These are phyloP conservation scores for Aspergillus avenaceus DNA, from an alignment of 495 filamentous ascomycete species.

Conservation along the genomic window DNA sequence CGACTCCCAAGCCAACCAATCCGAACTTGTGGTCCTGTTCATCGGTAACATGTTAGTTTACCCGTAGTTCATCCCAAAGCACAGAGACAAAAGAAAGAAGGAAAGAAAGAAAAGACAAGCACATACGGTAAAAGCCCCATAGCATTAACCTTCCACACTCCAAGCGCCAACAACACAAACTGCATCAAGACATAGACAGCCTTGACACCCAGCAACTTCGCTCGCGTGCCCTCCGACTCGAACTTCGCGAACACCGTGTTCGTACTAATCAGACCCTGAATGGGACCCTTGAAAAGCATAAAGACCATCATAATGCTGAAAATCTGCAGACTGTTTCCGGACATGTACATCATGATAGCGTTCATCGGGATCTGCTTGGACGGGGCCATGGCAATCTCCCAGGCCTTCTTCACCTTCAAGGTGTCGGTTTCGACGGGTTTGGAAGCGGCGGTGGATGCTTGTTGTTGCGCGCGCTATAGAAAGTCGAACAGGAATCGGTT, in stretches of 20 bases:
- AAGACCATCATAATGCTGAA: slow-evolving; percentile 99
- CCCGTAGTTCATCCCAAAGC: no score
- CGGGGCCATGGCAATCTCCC: slow-evolving; percentile 93
- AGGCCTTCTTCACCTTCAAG: slow-evolving; percentile 96
- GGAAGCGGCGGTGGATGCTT: slow-evolving; percentile 19
- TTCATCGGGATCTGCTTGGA: slow-evolving; percentile 97
- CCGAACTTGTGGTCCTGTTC: slow-evolving; percentile 79
- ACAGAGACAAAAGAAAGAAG: background rate
- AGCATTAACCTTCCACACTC: slow-evolving; percentile 93
- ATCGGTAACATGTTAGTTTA: slow-evolving; percentile 9
- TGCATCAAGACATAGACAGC: slow-evolving; percentile 84
- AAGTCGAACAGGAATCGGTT: slow-evolving; percentile 15
- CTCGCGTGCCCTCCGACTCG: slow-evolving; percentile 75
- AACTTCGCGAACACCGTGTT: slow-evolving; percentile 81
- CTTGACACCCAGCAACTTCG: slow-evolving; percentile 74
- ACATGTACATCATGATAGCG: slow-evolving; percentile 99
- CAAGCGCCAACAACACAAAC: slow-evolving; percentile 72
- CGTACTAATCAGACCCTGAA: slow-evolving; percentile 75
- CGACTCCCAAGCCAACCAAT: slow-evolving; percentile 94
- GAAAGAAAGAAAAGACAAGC: background rate
- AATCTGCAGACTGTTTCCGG: slow-evolving; percentile 95
- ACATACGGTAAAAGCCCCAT: slow-evolving; percentile 94
- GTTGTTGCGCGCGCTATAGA: slow-evolving; percentile 39
- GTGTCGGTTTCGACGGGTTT: slow-evolving; percentile 79
- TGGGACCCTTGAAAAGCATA: slow-evolving; percentile 96